Base-by-base conservation (phyloP, 202 grass and related monocot species). In the Saccharum hybrid region DNA sequence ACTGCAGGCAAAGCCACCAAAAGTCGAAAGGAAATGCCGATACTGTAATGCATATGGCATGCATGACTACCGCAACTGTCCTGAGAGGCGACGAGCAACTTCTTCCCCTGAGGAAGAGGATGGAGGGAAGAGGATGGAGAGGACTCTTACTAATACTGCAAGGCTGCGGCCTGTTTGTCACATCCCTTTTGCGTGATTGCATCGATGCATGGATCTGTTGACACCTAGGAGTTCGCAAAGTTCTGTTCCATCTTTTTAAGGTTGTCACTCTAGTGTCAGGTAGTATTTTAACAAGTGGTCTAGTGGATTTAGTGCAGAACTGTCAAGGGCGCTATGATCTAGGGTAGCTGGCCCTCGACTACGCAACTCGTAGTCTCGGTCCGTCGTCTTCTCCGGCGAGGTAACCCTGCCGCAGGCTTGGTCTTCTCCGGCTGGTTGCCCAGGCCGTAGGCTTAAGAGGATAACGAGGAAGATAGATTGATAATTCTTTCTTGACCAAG, bases 11-110 rank as follows among this genome's bases (percentile, higher is more conserved):
- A 80, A 80, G 46, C 63, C 77, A 54, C 18, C 2, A 79, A 52
- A 23, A 54, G 30, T 14, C n/a, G 0, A 0, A 79, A 80, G 77
- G 45, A 2, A 16, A 10, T 80, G 77, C 31, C 52, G 63, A n/a
- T 80, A 1, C 19, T 79, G 77, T 52, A 8, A 54, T 4, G 22
- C 1, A 9, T 4, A 4, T 52, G 77, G 5, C 33, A 6, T 79
- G 0, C 77, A 79, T 79, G 63, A 68, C 77, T 79, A 8, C 41
- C 77, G 63, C 77, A 79, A 79, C 45, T 80, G 77, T 48, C 77
- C 77, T 56, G 2, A n/a, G 43, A 67, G 19, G 77, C 31, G 6
- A 68, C 3, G 9, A 9, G 63, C 63, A 46, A 30, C 76, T 67
- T 22, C 10, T 9, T 79, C 63, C 33, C 46, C n/a, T n/a, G n/a